Base-by-base conservation (phyloP, 2,329 filamentous ascomycete genomes). In the Teratosphaeriaceae sp. region DNA sequence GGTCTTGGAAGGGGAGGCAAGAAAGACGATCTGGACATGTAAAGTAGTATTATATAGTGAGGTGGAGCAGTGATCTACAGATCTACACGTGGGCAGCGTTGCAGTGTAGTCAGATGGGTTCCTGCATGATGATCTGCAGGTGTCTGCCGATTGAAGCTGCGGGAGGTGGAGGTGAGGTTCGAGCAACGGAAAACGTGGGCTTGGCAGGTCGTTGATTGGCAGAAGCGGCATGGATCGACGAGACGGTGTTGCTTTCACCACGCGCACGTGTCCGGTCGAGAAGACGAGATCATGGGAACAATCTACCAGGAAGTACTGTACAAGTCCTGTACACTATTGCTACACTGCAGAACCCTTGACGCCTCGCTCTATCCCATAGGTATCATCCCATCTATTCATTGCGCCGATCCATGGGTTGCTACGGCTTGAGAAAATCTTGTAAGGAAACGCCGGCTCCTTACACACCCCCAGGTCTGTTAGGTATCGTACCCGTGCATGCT, bases 401-500 rank as follows among this genome's bases (percentile, higher is more conserved):
- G 24, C 23, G 16, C 22, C 37, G 15, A 2, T 8, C 9, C 13
- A 20, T 15, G 13, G 3, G n/a, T 37, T 18, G 8, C 15, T 37
- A n/a, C n/a, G n/a, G n/a, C n/a, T n/a, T n/a, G n/a, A n/a, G n/a
- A n/a, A n/a, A n/a, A n/a, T n/a, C n/a, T 18, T 34, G 16, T 16
- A 34, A 18, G 30, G 18, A 34, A 34, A 34, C 7, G 30, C 16
- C 8, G n/a, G n/a, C n/a, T n/a, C n/a, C n/a, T n/a, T n/a, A n/a
- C n/a, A n/a, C n/a, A n/a, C n/a, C n/a, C n/a, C n/a, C n/a, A n/a
- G n/a, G n/a, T n/a, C n/a, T n/a, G n/a, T 18, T 34, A 40, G 13
- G 7, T 12, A 2, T 45, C 38, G 31, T 44, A 45, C 13, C 51
- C 51, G n/a, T 55, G 43, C 31, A 47, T 33, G 38, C 50, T 54